Conservation (phyloP, 805 yeast genomes). For the Grigorovia yakushimaensis region DNA sequence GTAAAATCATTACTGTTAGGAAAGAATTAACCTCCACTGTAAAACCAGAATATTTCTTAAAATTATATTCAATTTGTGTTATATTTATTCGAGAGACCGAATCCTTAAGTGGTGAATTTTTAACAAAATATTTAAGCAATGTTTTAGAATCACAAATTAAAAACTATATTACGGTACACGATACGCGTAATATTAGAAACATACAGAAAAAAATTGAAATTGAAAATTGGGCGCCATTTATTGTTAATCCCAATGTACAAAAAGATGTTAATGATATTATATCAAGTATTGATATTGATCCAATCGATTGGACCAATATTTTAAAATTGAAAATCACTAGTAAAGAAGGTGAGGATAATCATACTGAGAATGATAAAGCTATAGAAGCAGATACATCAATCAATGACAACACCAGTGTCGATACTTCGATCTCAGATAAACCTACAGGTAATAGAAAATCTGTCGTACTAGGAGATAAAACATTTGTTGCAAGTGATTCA, state of each 20-base stretch:
- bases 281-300: conserved; percentile 38
- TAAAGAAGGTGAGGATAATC: conserved; percentile 6
- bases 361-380: conserved; percentile 1
- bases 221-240: conserved; percentile 74
- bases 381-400: background rate
- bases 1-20: conserved; percentile 68
- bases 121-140: conserved; percentile 52
- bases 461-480: conserved; percentile 41
- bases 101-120: conserved; percentile 57
- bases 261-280: conserved; percentile 40
- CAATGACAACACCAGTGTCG: background rate
- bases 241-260: conserved; percentile 43
- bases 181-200: conserved; percentile 38
- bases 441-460: conserved; percentile 30
- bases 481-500: conserved; percentile 50
- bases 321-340: conserved; percentile 17
- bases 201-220: conserved; percentile 44
- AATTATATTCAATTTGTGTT: conserved; percentile 55
- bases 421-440: background rate
- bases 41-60: conserved; percentile 50
- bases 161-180: conserved; percentile 47
- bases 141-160: conserved; percentile 58
- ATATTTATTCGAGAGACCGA: conserved; percentile 79
- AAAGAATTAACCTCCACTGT: conserved; percentile 56
- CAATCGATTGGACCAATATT: conserved; percentile 38